Evolutionary conservation across 75 land plant genomes (phyloP).

Genomic region (Selaginella tamariscina): DNA sequence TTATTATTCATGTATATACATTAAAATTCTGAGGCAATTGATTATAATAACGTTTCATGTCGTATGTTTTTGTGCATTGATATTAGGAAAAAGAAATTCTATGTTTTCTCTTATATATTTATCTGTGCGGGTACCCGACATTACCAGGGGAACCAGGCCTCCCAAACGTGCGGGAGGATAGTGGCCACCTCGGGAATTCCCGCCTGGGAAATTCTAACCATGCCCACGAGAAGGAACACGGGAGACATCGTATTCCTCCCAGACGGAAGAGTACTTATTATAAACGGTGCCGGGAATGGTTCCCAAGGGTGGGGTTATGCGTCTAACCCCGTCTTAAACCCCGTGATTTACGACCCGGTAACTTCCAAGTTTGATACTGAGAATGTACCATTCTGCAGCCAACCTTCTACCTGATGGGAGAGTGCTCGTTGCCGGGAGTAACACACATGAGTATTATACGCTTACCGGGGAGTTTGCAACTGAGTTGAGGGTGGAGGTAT

Average conservation of each 20-base stretch:
- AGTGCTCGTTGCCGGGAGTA: slow-evolving; percentile 26
- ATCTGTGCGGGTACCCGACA: slow-evolving; percentile 19
- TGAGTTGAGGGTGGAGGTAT: slow-evolving; percentile 27
- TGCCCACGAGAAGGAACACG: slow-evolving; percentile 23
- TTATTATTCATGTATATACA: too few relatives aligned
- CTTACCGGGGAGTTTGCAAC: slow-evolving; percentile 21
- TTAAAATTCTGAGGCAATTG: too few relatives aligned
- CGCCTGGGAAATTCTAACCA: slow-evolving; percentile 15
- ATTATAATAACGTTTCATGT: too few relatives aligned
- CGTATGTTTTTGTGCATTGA: too few relatives aligned
- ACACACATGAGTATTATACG: slow-evolving; percentile 19
- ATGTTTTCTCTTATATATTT: too few relatives aligned
- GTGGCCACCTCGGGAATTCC: slow-evolving; percentile 12
- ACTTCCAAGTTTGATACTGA: slow-evolving; percentile 7
- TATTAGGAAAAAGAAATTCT: too few relatives aligned
- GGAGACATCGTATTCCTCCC: slow-evolving; percentile 26
- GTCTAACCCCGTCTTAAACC: neutral
- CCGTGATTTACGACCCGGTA: neutral
- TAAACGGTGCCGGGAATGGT: slow-evolving; percentile 22
- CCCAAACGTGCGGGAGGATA: slow-evolving; percentile 22
- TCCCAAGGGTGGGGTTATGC: slow-evolving; percentile 9
- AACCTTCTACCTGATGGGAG: slow-evolving; percentile 21
- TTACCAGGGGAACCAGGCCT: slow-evolving; percentile 26
- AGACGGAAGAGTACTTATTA: slow-evolving; percentile 13
- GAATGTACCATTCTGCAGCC: slow-evolving; percentile 29